Evolutionary conservation across 2,329 filamentous ascomycete species (phyloP).

Genomic region (Cercospora sp.): DNA sequence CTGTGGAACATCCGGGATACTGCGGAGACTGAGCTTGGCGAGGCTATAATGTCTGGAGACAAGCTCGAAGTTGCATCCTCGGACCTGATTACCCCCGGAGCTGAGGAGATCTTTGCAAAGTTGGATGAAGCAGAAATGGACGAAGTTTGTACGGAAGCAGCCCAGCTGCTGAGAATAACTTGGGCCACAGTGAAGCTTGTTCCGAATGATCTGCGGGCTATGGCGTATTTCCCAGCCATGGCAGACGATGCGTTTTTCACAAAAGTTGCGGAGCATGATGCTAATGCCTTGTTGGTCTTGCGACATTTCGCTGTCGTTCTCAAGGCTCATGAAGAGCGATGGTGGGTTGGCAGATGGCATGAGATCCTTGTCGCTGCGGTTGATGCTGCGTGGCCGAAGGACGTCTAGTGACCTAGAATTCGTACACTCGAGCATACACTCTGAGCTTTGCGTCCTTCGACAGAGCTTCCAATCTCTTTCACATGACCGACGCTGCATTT

Average conservation of each 20-base stretch:
- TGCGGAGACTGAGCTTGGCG: constrained; percentile 19
- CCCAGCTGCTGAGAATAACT: constrained; percentile 13
- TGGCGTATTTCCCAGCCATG: constrained; percentile 31
- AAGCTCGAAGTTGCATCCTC: constrained; percentile 7
- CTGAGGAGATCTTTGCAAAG: constrained; percentile 5
- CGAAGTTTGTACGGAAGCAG: constrained; percentile 14
- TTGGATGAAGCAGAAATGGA: constrained; percentile 15
- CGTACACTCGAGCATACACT: neutral
- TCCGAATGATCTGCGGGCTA: constrained; percentile 23
- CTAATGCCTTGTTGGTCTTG: constrained; percentile 28
- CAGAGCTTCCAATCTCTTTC: neutral
- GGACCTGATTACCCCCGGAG: constrained; percentile 1
- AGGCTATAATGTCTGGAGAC: constrained; percentile 21
- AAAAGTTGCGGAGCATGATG: constrained; percentile 24
- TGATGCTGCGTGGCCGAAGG: constrained; percentile 11
- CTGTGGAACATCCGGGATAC: constrained; percentile 25
- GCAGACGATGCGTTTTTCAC: constrained; percentile 29
- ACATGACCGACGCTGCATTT: neutral
- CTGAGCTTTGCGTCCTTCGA: neutral
- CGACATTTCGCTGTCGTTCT: constrained; percentile 26
- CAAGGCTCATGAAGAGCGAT: constrained; percentile 22
- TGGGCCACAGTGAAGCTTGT: constrained; percentile 13
- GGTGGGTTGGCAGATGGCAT: constrained; percentile 33
- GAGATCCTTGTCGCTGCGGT: constrained; percentile 26
- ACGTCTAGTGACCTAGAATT: neutral